Percentiles rank a stretch among this genome's conserved stretches.
These are phyloP conservation scores for Kwoniella newhampshirensis DNA, from an alignment of 768 basidiomycete species.

Conservation along the genomic window DNA sequence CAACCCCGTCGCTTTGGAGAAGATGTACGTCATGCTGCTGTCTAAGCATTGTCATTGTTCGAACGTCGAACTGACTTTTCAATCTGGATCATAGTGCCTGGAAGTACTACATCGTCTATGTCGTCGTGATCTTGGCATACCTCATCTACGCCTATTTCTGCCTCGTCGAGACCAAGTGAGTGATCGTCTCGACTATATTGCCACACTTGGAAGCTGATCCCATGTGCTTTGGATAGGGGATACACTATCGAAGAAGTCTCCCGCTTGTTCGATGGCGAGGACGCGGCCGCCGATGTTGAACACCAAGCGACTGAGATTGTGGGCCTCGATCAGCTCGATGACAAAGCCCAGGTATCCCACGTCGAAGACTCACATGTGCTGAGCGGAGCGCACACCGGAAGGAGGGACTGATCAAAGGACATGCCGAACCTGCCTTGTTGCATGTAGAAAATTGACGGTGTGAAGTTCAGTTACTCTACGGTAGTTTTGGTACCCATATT, in stretches of 20 bases:
- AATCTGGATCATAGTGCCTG: background rate
- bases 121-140: conserved; percentile 9
- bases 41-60: too few relatives aligned
- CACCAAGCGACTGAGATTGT: background rate
- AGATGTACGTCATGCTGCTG: too few relatives aligned
- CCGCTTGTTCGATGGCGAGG: conserved; percentile 35
- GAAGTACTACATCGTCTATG: conserved; percentile 7
- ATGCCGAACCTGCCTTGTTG: too few relatives aligned
- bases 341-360: background rate
- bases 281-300: conserved; percentile 12
- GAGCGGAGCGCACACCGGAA: background rate
- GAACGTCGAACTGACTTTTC: too few relatives aligned
- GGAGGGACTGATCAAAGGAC: too few relatives aligned
- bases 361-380: too few relatives aligned
- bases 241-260: conserved; percentile 33
- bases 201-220: too few relatives aligned
- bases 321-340: background rate
- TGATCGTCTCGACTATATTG: too few relatives aligned
- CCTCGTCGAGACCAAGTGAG: conserved; percentile 41
- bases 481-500: too few relatives aligned
- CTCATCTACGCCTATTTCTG: conserved; percentile 28
- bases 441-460: too few relatives aligned
- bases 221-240: too few relatives aligned
- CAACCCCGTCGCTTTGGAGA: conserved; percentile 22
- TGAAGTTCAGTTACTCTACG: too few relatives aligned